Base-by-base conservation (phyloP, 2,329 filamentous ascomycete species). In the Pyrenochaeta sp. region DNA sequence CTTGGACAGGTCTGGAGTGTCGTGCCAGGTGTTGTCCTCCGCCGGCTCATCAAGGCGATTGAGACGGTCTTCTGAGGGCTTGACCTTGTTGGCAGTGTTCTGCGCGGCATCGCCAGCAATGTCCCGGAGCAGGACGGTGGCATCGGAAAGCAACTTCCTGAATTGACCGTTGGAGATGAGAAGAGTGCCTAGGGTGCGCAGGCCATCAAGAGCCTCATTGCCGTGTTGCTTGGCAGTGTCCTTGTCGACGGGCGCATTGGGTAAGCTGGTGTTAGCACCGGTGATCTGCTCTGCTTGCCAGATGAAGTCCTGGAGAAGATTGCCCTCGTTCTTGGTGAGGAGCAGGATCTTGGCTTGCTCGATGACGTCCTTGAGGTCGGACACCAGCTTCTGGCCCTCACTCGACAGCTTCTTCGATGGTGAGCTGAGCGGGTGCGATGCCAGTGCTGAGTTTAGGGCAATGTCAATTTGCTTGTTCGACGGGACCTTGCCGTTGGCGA, bases 391-490 rank as follows among this genome's bases (percentile, higher is more conserved):
- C 74, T 89, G 89, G 57, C 95, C 95, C 67, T 99, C 95, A 1
- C 84, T 65, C 0, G 94, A 98, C 5, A 99, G 88, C 75, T 90
- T 90, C 59, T 85, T 81, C 0, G 91, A 90, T 5, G 93, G 93
- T 25, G 81, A 86, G 3, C 86, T 79, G 27, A 98, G 82, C 8
- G 87, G 83, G 74, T 86, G 88, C 66, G 90, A 93, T 34, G 84
- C 83, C 50, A 97, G 84, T 69, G 92, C 90, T 76, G 91, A 95
- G 85, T 96, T 98, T 76, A 99, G 81, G 28, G 95, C 93, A 48
- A 97, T 85, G 81, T 98, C 95, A 77, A 97, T 96, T 82, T 97
- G 93, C 71, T 94, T 91, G 80, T 97, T 97, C 72, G 93, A 96
- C 62, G 94, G 94, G 45, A 93, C 89, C 79, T 97, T 98, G 82